A percentile compares a stretch with the other conserved stretches of the same genome.
Conservation (phyloP, 2,329 filamentous ascomycete genomes). For the Ceratocystis diversiconidia region DNA sequence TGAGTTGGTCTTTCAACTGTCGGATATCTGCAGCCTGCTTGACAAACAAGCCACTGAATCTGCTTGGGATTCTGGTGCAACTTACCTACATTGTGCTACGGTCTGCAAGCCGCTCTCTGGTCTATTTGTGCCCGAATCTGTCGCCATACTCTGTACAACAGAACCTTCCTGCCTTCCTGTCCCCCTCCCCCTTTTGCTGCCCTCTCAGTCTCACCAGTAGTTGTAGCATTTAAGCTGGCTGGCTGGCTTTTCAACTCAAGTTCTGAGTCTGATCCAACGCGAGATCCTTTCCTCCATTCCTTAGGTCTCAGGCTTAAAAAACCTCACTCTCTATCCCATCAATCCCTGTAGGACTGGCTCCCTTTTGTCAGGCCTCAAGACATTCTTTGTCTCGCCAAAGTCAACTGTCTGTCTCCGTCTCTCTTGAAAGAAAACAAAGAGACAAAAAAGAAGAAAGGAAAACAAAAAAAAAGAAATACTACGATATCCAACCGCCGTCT, state of each 20-base stretch:
- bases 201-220: neutral
- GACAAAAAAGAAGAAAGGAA: neutral
- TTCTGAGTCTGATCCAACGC: neutral
- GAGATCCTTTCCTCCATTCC: neutral
- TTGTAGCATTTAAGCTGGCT: neutral
- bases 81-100: neutral
- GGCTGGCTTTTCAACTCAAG: too few species aligned
- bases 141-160: neutral
- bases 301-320: neutral
- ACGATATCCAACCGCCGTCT: too few species aligned
- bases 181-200: too few species aligned
- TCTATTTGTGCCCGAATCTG: neutral
- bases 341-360: neutral
- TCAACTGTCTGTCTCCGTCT: neutral
- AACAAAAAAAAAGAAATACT: too few species aligned
- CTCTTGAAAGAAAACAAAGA: neutral
- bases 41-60: neutral
- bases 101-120: neutral
- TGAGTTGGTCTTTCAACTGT: neutral
- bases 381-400: neutral
- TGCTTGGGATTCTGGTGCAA: neutral
- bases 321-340: neutral
- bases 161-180: neutral
- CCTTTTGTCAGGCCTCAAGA: slow-evolving; percentile 3
- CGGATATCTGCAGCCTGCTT: neutral